A percentile compares a stretch with the other conserved stretches of the same genome.
Evolutionary conservation across 148 eudicot species (phyloP).

Genomic region (Nyssa sinensis): DNA sequence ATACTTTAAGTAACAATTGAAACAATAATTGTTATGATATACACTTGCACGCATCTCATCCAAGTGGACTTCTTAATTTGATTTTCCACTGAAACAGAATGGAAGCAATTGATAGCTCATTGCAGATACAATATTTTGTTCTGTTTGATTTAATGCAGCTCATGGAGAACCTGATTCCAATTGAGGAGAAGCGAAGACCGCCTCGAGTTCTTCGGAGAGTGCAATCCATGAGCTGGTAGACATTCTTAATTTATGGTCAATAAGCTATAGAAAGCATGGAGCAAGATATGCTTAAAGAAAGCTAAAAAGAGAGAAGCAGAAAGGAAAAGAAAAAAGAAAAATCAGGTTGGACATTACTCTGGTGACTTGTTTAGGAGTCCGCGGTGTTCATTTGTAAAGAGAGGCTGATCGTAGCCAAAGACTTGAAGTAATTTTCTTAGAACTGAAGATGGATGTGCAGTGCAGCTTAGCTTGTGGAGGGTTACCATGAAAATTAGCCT

Average conservation of each 20-base stretch:
- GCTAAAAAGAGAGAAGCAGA: background rate
- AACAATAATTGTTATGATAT: background rate
- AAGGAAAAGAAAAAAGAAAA: background rate
- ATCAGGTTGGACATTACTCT: background rate
- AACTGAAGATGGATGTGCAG: background rate
- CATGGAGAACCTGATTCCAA: slow-evolving; percentile 47
- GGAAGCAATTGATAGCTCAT: background rate
- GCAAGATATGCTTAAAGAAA: background rate
- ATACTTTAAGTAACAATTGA: no score
- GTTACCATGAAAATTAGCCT: background rate
- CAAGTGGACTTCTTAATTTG: background rate
- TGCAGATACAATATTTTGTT: background rate
- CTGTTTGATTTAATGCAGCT: slow-evolving; percentile 28
- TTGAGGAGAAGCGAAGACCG: slow-evolving; percentile 40
- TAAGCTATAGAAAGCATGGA: background rate
- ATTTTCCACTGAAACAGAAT: background rate
- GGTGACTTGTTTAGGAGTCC: background rate
- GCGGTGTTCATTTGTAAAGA: slow-evolving; percentile 15
- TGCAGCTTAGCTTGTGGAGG: background rate
- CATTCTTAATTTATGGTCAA: background rate
- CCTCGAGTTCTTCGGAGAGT: slow-evolving; percentile 36
- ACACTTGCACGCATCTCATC: background rate
- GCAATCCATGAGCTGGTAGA: slow-evolving; percentile 28
- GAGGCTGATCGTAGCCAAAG: background rate
- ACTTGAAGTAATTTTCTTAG: background rate